Percentiles rank a stretch among this genome's conserved stretches.
Conservation (phyloP, 2,329 filamentous ascomycete genomes). For the Colletotrichum melonis region DNA sequence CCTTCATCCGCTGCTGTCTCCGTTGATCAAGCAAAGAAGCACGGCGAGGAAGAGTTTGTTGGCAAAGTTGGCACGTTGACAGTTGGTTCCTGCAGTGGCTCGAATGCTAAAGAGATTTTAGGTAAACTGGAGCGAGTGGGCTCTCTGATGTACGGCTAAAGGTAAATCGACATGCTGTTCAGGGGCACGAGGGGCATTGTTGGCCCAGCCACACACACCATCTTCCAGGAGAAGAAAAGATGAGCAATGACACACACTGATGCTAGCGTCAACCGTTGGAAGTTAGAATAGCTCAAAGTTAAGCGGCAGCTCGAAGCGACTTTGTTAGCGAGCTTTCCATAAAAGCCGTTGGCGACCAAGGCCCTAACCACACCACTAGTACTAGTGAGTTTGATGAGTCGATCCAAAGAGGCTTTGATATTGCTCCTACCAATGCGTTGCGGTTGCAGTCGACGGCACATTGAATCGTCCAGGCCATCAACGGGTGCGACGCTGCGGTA, state of each 20-base stretch:
- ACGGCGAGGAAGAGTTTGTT: neutral
- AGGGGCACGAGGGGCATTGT: too few species aligned
- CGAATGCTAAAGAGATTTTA: neutral
- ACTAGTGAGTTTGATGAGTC: neutral
- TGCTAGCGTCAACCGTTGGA: neutral
- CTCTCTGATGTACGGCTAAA: conserved; percentile 8
- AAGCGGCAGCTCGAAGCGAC: neutral
- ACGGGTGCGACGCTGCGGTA: conserved; percentile 15
- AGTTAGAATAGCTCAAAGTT: neutral
- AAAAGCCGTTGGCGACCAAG: neutral
- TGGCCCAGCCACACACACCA: neutral
- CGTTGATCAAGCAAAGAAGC: neutral
- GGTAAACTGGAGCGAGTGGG: neutral
- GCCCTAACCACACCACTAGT: neutral
- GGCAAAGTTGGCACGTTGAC: neutral
- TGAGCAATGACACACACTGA: neutral
- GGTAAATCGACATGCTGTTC: too few species aligned
- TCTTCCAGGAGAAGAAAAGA: neutral
- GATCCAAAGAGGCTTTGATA: neutral
- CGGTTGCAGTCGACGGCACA: neutral
- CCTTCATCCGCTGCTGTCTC: neutral
- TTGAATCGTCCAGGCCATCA: neutral
- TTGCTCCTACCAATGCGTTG: neutral
- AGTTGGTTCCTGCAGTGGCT: conserved; percentile 2
- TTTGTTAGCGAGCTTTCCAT: neutral